phyloP scores from a whole-genome alignment of 352 stramenopile species.

The Pythium pyrilobum region DNA sequence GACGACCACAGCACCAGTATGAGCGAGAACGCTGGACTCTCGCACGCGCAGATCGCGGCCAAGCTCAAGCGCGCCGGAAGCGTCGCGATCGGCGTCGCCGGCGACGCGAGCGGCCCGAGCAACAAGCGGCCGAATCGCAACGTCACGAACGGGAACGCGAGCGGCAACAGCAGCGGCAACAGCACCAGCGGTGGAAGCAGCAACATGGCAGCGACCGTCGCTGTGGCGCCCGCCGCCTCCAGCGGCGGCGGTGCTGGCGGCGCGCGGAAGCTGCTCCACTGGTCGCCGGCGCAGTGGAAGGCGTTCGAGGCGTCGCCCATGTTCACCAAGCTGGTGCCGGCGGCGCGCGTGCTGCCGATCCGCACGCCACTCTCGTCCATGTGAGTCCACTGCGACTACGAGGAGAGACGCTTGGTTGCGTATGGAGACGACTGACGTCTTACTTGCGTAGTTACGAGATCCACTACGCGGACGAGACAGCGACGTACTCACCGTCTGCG shows the following conservation, averaged over 20 bases:
- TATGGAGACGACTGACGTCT: background rate
- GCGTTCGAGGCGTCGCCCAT: slow-evolving; percentile 54
- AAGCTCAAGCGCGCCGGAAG: slow-evolving; percentile 23
- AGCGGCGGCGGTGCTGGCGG: background rate
- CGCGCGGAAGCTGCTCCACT: slow-evolving; percentile 69
- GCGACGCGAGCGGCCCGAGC: background rate
- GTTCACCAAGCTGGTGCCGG: slow-evolving; percentile 44
- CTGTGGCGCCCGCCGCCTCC: background rate
- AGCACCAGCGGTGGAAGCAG: background rate
- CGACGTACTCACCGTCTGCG: slow-evolving; percentile 54
- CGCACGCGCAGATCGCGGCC: slow-evolving; percentile 20
- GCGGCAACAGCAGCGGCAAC: background rate
- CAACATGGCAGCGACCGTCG: background rate
- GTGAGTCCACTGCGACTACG: slow-evolving; percentile 28
- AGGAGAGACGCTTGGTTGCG: background rate
- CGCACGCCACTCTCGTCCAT: slow-evolving; percentile 72
- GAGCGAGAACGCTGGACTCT: slow-evolving; percentile 13
- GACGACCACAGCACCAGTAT: slow-evolving; percentile 1
- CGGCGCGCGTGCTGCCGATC: slow-evolving; percentile 66
- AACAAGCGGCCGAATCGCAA: slow-evolving; percentile 21
- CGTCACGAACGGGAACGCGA: background rate
- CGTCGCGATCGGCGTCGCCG: slow-evolving; percentile 7
- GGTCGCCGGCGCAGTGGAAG: slow-evolving; percentile 53
- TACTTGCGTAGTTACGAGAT: slow-evolving; percentile 64
- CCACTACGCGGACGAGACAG: slow-evolving; percentile 50